These are phyloP conservation scores for Scenedesmus sp. DNA, from an alignment of 163 green algal species.

Conservation along the genomic window DNA sequence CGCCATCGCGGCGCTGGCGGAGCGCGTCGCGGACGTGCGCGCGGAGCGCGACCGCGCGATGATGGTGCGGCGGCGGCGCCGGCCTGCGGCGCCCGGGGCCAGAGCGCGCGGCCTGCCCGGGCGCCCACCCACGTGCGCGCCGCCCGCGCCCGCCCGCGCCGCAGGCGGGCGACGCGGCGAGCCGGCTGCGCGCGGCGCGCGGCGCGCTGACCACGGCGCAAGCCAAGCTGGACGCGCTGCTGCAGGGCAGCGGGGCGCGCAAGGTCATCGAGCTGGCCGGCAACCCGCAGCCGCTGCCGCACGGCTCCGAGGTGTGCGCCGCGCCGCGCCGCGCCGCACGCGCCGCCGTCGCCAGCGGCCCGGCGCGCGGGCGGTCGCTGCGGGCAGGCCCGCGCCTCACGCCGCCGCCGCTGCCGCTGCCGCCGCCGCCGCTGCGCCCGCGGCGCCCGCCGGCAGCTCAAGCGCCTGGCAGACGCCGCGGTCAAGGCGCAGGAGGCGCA, in stretches of 20 bases:
- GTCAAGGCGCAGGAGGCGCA: neutral
- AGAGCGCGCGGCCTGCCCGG: too few relatives aligned
- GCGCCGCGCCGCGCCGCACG: neutral
- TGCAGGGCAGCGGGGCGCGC: neutral
- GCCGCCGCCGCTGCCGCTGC: neutral
- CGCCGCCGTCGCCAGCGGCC: neutral
- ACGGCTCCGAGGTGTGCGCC: neutral
- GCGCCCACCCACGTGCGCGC: too few relatives aligned
- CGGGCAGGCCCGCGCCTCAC: neutral
- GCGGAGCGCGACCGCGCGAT: conserved; percentile 18
- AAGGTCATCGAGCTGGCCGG: conserved; percentile 24
- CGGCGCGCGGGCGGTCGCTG: too few relatives aligned
- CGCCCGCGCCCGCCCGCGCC: neutral
- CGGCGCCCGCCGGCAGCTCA: neutral
- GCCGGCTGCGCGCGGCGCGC: neutral
- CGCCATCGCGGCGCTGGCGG: conserved; percentile 41
- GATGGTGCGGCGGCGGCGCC: conserved; percentile 2
- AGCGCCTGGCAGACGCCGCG: conserved; percentile 2
- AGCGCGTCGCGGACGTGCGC: conserved; percentile 13
- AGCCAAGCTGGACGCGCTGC: conserved; percentile 35
- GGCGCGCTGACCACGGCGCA: neutral
- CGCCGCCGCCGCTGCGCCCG: neutral
- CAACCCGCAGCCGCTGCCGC: conserved; percentile 22
- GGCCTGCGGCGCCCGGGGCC: too few relatives aligned
- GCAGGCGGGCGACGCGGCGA: conserved; percentile 27